Conservation (phyloP, 164 flowering plant genomes). For the Berberis thunbergii region DNA sequence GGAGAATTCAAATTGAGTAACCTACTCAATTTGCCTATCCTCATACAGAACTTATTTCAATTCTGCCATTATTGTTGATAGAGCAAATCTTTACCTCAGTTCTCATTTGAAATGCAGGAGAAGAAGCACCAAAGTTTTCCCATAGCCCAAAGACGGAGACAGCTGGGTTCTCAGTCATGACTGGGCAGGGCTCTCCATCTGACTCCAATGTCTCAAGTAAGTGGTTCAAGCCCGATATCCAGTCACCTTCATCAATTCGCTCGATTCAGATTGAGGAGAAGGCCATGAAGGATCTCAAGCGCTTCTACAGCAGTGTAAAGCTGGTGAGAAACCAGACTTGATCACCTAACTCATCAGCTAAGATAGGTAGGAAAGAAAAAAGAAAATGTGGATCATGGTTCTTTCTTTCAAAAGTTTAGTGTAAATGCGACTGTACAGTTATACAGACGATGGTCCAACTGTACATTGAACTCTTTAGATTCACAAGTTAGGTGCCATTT, state of each 20-base stretch:
- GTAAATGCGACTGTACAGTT: constrained; percentile 29
- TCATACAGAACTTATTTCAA: no score
- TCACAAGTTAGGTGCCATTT: constrained; percentile 9
- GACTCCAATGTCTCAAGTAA: constrained; percentile 55
- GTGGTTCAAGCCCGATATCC: constrained; percentile 86
- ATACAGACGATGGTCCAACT: constrained; percentile 11
- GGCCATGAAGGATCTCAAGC: constrained; percentile 93
- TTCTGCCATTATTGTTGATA: no score
- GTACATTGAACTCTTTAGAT: constrained; percentile 17
- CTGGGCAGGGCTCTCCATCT: constrained; percentile 78
- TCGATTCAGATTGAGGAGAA: constrained; percentile 94
- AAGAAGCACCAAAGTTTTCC: constrained; percentile 45
- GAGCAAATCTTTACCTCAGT: not conserved
- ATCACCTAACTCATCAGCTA: constrained; percentile 5
- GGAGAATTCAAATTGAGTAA: no score
- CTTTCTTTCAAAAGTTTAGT: not conserved
- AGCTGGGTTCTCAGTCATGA: constrained; percentile 57
- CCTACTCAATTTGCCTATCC: no score
- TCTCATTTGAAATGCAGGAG: constrained; percentile 27
- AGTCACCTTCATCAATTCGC: constrained; percentile 73
- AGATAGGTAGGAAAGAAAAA: not conserved
- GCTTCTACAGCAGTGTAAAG: constrained; percentile 85
- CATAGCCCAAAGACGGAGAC: constrained; percentile 72
- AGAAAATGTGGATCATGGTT: not conserved
- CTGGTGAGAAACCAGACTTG: constrained; percentile 54